Evolutionary conservation across 1,139 yeast genomes (phyloP).

Genomic region (Debaryomyces nepalensis): DNA sequence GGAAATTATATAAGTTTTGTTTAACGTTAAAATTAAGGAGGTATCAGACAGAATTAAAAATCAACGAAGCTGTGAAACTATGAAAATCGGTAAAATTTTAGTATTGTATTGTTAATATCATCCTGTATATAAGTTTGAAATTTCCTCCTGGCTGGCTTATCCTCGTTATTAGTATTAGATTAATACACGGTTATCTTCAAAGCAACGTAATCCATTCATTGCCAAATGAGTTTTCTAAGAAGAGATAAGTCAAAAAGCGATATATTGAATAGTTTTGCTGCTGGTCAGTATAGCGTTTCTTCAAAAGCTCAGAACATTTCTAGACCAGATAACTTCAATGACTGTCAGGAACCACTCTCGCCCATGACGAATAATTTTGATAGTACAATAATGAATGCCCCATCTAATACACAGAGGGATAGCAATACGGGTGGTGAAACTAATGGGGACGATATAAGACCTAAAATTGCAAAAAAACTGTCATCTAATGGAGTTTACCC

Average conservation of each 20-base stretch:
- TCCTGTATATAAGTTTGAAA: constrained; percentile 4
- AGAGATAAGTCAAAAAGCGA: constrained; percentile 33
- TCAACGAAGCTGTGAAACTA: constrained; percentile 15
- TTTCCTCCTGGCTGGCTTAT: not conserved
- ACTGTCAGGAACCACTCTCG: constrained; percentile 18
- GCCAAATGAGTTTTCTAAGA: constrained; percentile 34
- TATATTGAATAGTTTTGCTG: constrained; percentile 17
- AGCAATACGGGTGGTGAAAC: not conserved
- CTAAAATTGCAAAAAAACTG: constrained; percentile 2
- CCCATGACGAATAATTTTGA: constrained; percentile 17
- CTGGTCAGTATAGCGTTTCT: constrained; percentile 16
- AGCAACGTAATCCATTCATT: not conserved
- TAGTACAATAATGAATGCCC: constrained; percentile 3
- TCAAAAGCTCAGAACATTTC: not conserved
- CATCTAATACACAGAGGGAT: not conserved
- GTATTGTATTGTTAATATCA: constrained; percentile 2
- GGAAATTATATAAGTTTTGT: not conserved
- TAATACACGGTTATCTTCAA: not conserved
- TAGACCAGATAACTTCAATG: constrained; percentile 13
- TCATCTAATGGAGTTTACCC: constrained; percentile 10
- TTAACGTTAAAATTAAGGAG: too few species aligned
- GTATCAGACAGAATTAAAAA: too few species aligned
- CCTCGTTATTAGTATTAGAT: constrained; percentile 2
- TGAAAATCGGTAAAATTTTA: constrained; percentile 1
- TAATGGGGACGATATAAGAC: not conserved